Base-by-base conservation (phyloP, 345 rosid genomes). In the Aegle marmelos region DNA sequence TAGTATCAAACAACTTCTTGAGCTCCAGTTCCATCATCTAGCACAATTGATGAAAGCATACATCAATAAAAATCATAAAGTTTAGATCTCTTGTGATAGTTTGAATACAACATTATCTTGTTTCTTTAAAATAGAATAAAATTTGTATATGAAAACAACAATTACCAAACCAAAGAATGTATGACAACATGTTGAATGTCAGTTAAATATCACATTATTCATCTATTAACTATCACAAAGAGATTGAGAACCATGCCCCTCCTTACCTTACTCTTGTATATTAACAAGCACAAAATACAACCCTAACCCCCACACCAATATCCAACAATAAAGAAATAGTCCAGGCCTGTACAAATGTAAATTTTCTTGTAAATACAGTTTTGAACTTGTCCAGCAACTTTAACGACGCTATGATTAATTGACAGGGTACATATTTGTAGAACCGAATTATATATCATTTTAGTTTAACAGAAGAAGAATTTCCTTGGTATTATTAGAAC, bases 21-120 rank as follows among this genome's bases (percentile, higher is more conserved):
- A 94, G 82, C 88, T 93, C 98, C 19, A 91, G 78, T 78, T 88
- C 90, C 89, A 90, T 82, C 64, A 74, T 80, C 98, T 94, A 70
- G 59, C 76, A 82, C 70, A 72, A 79, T 22, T 21, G 63, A 60
- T 39, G 58, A 79, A 72, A 56, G 22, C 2, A 36, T 1, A 57
- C 28, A 72, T 76, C n/a, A 77, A 67, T 58, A 59, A 75, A 54
- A 28, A 71, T 14, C 10, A 62, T 59, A 24, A 1, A 31, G 19
- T 58, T 13, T 4, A 65, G 57, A 5, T 30, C 30, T 10, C 24
- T 54, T 24, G 19, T 0, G 17, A 30, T 31, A 61, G 30, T 68
- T 62, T 33, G 14, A 22, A 36, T 27, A 48, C 66, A 22, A 63
- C 0, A 28, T 75, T 28, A 27, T 13, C 10, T 33, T 33, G 3